phyloP scores from a whole-genome alignment of 139 green algal species.

The Astrephomene gubernaculifera region DNA sequence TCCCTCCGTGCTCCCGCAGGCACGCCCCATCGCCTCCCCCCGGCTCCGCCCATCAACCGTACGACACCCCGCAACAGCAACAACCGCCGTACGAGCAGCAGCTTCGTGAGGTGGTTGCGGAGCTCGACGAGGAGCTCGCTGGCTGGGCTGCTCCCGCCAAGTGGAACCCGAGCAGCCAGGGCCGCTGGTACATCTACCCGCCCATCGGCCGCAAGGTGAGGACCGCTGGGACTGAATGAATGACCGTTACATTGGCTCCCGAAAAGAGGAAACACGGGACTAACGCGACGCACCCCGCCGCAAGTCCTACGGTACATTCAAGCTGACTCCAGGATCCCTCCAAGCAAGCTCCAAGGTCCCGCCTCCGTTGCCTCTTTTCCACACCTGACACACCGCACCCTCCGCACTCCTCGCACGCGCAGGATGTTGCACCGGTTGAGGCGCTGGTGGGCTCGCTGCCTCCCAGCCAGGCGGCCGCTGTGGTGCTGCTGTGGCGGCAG shows the following conservation, averaged over 20 bases:
- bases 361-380: neutral
- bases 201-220: slow-evolving; percentile 34
- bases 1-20: neutral
- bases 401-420: neutral
- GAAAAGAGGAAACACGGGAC: neutral
- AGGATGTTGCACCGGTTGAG: slow-evolving; percentile 30
- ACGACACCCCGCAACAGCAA: slow-evolving; percentile 1
- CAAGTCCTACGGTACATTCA: neutral
- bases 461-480: neutral
- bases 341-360: neutral
- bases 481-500: slow-evolving; percentile 32
- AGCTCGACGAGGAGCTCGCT: slow-evolving; percentile 20
- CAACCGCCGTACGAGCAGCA: slow-evolving; percentile 14
- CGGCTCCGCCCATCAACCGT: no score
- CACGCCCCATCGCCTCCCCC: neutral
- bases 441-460: slow-evolving; percentile 14
- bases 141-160: slow-evolving; percentile 7
- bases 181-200: slow-evolving; percentile 35
- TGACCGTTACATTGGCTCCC: no score
- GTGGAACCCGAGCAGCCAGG: slow-evolving; percentile 22
- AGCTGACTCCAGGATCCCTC: neutral
- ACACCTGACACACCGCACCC: neutral
- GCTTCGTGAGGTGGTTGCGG: neutral
- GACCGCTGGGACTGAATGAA: neutral
- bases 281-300: neutral